phyloP scores from a whole-genome alignment of 225 moss, liverwort and hornwort genomes.

The Physcomitrellopsis africana region DNA sequence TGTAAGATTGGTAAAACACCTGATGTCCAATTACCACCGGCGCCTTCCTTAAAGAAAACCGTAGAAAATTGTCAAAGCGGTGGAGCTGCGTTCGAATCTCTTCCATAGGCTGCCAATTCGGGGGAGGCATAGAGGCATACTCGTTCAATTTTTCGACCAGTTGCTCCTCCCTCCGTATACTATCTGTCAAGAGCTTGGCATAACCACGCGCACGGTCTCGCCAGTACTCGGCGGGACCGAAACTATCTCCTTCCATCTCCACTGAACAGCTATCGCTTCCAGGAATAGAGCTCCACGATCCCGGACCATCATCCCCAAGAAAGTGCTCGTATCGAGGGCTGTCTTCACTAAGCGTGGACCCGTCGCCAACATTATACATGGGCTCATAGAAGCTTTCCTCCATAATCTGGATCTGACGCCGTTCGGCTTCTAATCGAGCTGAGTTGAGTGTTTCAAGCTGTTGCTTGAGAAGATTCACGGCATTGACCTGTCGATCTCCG shows the following conservation, averaged over 20 bases:
- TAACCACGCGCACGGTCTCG: conserved; percentile 55
- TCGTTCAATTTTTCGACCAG: conserved; percentile 47
- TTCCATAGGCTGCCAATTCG: conserved; percentile 46
- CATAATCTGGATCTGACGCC: conserved; percentile 52
- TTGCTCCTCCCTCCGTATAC: conserved; percentile 49
- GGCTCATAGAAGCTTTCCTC: conserved; percentile 40
- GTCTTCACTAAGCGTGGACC: conserved; percentile 34
- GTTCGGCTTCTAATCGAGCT: conserved; percentile 63
- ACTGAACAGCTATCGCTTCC: conserved; percentile 48
- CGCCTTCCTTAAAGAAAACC: conserved; percentile 65
- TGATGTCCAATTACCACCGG: conserved; percentile 78
- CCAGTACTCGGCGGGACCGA: conserved; percentile 45
- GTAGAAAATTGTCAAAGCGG: conserved; percentile 78
- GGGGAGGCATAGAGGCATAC: conserved; percentile 28
- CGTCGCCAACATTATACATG: conserved; percentile 25
- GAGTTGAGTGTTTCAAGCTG: conserved; percentile 64
- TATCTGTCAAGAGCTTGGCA: conserved; percentile 50
- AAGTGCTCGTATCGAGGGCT: conserved; percentile 38
- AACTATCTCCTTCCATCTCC: conserved; percentile 47
- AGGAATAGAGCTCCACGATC: conserved; percentile 51
- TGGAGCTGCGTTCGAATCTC: conserved; percentile 60
- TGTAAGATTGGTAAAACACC: conserved; percentile 40
- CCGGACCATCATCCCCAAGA: conserved; percentile 48
- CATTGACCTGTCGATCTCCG: conserved; percentile 66
- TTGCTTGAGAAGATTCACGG: conserved; percentile 62